Base-by-base conservation (phyloP, 1,139 yeast species). In the Blastobotrys ciferrii region DNA sequence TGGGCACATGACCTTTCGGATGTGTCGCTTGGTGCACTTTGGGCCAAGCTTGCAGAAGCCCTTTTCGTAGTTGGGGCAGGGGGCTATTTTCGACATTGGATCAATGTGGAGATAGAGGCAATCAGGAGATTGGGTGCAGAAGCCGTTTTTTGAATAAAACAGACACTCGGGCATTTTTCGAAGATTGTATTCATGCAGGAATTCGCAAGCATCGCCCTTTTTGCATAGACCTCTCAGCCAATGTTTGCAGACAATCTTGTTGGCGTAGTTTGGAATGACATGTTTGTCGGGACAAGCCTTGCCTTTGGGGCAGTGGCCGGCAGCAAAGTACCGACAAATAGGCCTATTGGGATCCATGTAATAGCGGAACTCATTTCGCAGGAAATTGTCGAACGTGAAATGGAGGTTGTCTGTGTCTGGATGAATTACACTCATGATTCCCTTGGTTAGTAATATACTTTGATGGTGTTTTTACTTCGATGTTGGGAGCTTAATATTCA, bases 161-260 rank as follows among this genome's bases (percentile, higher is more conserved):
- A 89, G 78, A 68, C 98, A 94, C 67, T 94, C 98, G 2, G 98
- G 98, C 96, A 94, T 91, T 66, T 87, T 89, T 53, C 96, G 78
- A 59, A 92, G 71, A 63, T 92, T 92, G 65, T 91, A 92, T 63
- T 94, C 99, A 68, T 94, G 99, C 45, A 94, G 70, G 62, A 88
- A 94, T 70, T 94, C 99, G 69, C 98, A 94, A 55, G 87, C 91
- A 59, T 91, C 96, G 48, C 95, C 95, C 72, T 91, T 92, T 70
- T 94, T 94, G 69, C 99, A 94, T 33, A 94, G 77, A 0, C 98
- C 98, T 58, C 98, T 78, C 43, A 94, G 78, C 99, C 99, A 92
- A 73, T 92, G 98, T 75, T 94, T 92, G 66, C 98, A 92, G 14
- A 92, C 98, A 48, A 84, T 82, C 70, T 89, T 91, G 67, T 89